Evolutionary conservation across 2,329 filamentous ascomycete genomes (phyloP).

Genomic region (Exserohilum turcica): DNA sequence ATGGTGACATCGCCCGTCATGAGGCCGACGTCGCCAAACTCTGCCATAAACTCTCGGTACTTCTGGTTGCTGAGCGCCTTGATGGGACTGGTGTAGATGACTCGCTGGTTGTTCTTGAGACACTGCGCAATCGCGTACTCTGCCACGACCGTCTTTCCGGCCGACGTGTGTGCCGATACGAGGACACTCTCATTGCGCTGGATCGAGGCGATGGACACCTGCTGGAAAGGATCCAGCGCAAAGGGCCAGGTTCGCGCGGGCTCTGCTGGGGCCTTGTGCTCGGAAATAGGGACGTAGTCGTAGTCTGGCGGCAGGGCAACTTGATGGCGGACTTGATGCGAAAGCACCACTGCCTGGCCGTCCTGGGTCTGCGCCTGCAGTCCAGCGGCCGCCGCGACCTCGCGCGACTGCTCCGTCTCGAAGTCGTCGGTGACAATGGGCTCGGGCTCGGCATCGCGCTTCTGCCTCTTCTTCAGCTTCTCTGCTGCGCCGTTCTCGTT

Average conservation of each 20-base stretch:
- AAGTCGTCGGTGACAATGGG: conserved; percentile 92
- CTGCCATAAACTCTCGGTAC: conserved; percentile 91
- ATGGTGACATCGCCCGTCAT: conserved; percentile 99
- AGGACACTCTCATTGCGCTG: conserved; percentile 95
- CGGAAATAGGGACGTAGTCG: conserved; percentile 90
- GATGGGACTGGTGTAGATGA: conserved; percentile 99
- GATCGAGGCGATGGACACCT: conserved; percentile 91
- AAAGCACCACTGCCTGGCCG: conserved; percentile 75
- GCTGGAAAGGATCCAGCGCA: conserved; percentile 95
- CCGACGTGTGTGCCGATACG: conserved; percentile 95
- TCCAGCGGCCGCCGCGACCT: conserved; percentile 80
- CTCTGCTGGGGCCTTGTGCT: conserved; percentile 87
- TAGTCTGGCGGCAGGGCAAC: conserved; percentile 93
- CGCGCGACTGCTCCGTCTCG: conserved; percentile 90
- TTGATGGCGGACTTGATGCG: conserved; percentile 98
- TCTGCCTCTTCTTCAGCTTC: conserved; percentile 63
- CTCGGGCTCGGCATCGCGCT: conserved; percentile 68
- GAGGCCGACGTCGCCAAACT: conserved; percentile 94
- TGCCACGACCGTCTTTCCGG: conserved; percentile 96
- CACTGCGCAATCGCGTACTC: conserved; percentile 98
- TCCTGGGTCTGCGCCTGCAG: conserved; percentile 67
- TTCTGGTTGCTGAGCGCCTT: conserved; percentile 99
- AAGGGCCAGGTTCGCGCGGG: conserved; percentile 87
- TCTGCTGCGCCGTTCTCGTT: conserved; percentile 44
- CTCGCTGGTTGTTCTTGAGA: conserved; percentile 93